These are phyloP conservation scores for Trypanosoma scelopori DNA, from an alignment of 208 protist genomes.

Conservation along the genomic window DNA sequence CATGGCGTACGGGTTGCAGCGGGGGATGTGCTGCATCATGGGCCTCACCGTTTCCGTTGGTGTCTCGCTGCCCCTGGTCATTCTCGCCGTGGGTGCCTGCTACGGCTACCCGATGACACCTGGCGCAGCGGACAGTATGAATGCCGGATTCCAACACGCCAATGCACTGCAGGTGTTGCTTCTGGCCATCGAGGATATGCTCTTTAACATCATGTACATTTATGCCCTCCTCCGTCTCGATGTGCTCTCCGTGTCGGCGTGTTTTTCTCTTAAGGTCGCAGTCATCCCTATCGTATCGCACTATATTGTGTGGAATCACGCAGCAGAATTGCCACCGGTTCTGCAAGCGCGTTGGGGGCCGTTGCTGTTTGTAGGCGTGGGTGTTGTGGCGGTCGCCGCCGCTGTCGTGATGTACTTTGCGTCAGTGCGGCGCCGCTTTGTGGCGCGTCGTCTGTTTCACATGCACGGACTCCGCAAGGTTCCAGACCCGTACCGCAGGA, in stretches of 20 bases:
- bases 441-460: slow-evolving; percentile 24
- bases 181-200: slow-evolving; percentile 16
- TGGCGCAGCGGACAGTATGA: slow-evolving; percentile 3
- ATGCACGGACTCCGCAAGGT: slow-evolving; percentile 17
- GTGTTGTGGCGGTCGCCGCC: slow-evolving; percentile 9
- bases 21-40: background rate
- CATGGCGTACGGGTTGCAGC: slow-evolving; percentile 12
- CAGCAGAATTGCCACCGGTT: background rate
- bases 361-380: slow-evolving; percentile 14
- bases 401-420: slow-evolving; percentile 26
- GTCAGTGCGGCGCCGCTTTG: slow-evolving; percentile 22
- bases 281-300: slow-evolving; percentile 16
- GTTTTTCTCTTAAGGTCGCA: slow-evolving; percentile 20
- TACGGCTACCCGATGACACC: slow-evolving; percentile 13
- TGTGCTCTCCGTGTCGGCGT: slow-evolving; percentile 27
- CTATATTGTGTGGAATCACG: slow-evolving; percentile 16
- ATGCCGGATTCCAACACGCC: slow-evolving; percentile 6
- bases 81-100: slow-evolving; percentile 14
- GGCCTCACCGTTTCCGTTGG: slow-evolving; percentile 16
- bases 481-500: slow-evolving; percentile 22
- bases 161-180: slow-evolving; percentile 16
- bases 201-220: slow-evolving; percentile 21
- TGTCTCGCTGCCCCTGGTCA: slow-evolving; percentile 11
- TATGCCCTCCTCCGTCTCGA: slow-evolving; percentile 21
- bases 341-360: slow-evolving; percentile 14